phyloP scores from a whole-genome alignment of 768 basidiomycete species.

The Lentinula edodes region DNA sequence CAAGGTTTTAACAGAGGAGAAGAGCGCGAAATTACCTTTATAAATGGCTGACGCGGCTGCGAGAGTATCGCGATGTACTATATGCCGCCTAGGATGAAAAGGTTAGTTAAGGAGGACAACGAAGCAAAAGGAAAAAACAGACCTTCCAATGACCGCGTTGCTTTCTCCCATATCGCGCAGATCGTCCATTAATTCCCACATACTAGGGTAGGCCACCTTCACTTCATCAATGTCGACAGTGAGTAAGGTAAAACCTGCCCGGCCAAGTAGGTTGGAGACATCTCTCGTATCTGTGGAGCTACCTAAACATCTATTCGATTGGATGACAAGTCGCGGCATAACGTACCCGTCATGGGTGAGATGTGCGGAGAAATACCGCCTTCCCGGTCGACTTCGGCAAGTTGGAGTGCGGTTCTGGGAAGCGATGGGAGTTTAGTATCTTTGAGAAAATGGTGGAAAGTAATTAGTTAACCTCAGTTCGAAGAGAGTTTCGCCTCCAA shows the following conservation, averaged over 20 bases:
- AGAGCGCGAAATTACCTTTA: slow-evolving; percentile 48
- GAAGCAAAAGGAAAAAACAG: slow-evolving; percentile 10
- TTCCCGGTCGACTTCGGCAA: slow-evolving; percentile 90
- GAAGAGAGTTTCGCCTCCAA: slow-evolving; percentile 95
- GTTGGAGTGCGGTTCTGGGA: slow-evolving; percentile 79
- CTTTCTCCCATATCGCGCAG: slow-evolving; percentile 95
- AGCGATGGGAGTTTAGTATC: neutral
- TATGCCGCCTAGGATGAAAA: slow-evolving; percentile 40
- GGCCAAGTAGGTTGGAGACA: slow-evolving; percentile 84
- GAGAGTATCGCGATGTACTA: slow-evolving; percentile 79
- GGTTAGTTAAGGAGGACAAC: slow-evolving; percentile 34
- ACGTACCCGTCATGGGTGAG: slow-evolving; percentile 93
- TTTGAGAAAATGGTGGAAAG: slow-evolving; percentile 1
- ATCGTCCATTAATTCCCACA: slow-evolving; percentile 95
- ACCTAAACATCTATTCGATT: neutral
- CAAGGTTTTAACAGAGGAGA: neutral
- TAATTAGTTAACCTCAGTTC: slow-evolving; percentile 63
- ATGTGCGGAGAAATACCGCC: slow-evolving; percentile 96
- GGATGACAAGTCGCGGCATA: neutral
- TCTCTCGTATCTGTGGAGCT: slow-evolving; percentile 72
- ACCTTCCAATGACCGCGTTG: slow-evolving; percentile 87
- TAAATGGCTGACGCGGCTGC: slow-evolving; percentile 92
- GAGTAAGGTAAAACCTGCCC: slow-evolving; percentile 90
- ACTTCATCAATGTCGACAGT: slow-evolving; percentile 97
- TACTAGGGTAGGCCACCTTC: slow-evolving; percentile 83